Percentiles rank a stretch among this genome's conserved stretches.
phyloP scores from a whole-genome alignment of 257 asterid species.

The Linaria vulgaris region DNA sequence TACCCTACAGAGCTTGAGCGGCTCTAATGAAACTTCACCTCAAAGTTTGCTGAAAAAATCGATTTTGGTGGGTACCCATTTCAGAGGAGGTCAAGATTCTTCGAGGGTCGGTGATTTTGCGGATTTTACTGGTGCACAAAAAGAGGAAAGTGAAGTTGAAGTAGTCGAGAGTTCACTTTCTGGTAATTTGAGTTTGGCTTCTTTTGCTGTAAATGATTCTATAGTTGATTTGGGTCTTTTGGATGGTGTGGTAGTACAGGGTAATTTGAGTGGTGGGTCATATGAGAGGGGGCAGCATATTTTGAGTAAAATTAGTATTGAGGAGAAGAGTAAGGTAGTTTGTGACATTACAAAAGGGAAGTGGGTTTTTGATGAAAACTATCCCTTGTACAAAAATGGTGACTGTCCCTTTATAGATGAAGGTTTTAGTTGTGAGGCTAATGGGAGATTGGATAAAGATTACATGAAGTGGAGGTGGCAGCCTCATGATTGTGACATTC shows the following conservation, averaged over 20 bases:
- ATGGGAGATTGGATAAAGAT: slow-evolving; percentile 69
- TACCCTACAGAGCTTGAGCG: slow-evolving; percentile 24
- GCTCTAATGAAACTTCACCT: slow-evolving; percentile 27
- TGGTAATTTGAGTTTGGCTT: slow-evolving; percentile 33
- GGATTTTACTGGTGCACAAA: slow-evolving; percentile 10
- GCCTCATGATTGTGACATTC: slow-evolving; percentile 78
- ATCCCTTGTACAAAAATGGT: slow-evolving; percentile 67
- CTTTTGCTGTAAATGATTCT: slow-evolving; percentile 25
- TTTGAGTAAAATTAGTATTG: slow-evolving; percentile 24
- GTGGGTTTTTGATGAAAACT: slow-evolving; percentile 77
- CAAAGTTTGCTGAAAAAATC: slow-evolving; percentile 29
- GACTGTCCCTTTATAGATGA: slow-evolving; percentile 87
- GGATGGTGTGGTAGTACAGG: slow-evolving; percentile 19
- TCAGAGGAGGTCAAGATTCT: slow-evolving; percentile 18
- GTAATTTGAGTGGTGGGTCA: slow-evolving; percentile 17
- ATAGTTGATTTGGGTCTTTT: slow-evolving; percentile 9
- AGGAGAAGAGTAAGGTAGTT: slow-evolving; percentile 24
- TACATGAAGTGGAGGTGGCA: slow-evolving; percentile 98
- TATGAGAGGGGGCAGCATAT: slow-evolving; percentile 20
- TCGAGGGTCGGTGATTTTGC: slow-evolving; percentile 26
- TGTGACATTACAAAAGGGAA: slow-evolving; percentile 74
- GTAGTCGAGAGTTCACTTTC: slow-evolving; percentile 16
- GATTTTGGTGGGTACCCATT: slow-evolving; percentile 22
- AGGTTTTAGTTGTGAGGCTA: slow-evolving; percentile 75
- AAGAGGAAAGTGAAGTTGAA: slow-evolving; percentile 22